Base-by-base conservation (phyloP, 306 rosid genomes). In the Fragaria ananassa region DNA sequence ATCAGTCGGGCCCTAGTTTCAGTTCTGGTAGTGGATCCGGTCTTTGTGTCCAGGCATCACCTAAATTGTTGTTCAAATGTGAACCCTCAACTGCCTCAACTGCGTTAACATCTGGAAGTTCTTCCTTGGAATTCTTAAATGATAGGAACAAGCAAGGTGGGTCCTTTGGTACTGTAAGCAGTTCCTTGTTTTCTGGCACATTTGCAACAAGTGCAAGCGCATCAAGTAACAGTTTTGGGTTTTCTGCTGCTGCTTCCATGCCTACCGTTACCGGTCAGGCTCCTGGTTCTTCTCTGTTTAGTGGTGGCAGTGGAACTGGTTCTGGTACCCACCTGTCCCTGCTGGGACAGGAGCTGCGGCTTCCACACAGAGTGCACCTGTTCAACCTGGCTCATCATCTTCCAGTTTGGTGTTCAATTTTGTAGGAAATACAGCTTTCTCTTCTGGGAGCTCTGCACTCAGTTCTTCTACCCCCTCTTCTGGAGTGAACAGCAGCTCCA, bases 371-470 rank as follows among this genome's bases (percentile, higher is more conserved):
- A 86, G 84, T 78, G 83, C 68, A 35, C 83, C 91, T 5, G 41
- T 80, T 68, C 86, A 78, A 54, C 83, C 86, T 71, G 84, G 91
- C 71, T 87, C 94, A n/a, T 81, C 90, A 54, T 72, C 88, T 6
- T 54, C 88, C 53, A 76, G 87, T 19, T 81, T 81, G 4, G 86
- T 80, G 9, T 85, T 86, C 67, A 89, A 85, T 41, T 81, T 85
- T 77, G 70, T 77, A 35, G 94, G 84, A 34, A 87, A 71, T 74
- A 18, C 90, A 4, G 63, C 83, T 49, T 70, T 87, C 50, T 78
- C 95, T 63, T 80, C 91, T 47, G 92, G 97, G 51, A 83, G 84
- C 86, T 86, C 88, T 86, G 93, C 88, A 67, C 68, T 82, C 0
- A 29, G 75, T 64, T 49, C 84, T 57, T 81, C 97, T 69, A 81